These are phyloP conservation scores for Claviceps arundinis DNA, from an alignment of 2,329 filamentous ascomycete species.

Conservation along the genomic window DNA sequence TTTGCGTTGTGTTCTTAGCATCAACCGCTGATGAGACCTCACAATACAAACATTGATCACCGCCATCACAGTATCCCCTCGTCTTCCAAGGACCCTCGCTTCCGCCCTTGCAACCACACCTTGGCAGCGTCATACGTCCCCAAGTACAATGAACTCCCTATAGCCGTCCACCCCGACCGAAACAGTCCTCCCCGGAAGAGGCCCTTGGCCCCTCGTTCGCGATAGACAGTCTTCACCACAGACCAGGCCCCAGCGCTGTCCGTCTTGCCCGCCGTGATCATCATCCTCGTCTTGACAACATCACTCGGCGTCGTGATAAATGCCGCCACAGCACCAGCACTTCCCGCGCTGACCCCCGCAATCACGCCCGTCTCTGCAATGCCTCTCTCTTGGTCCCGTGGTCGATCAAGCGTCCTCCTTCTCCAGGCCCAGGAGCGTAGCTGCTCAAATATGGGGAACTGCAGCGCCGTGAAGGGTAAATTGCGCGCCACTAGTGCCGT, in stretches of 20 bases:
- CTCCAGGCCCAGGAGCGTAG: constrained; percentile 42
- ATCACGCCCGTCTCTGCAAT: constrained; percentile 56
- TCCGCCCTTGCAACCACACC: constrained; percentile 40
- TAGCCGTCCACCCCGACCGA: constrained; percentile 65
- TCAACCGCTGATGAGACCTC: neutral
- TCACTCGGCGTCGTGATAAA: constrained; percentile 80
- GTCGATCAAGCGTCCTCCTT: constrained; percentile 15
- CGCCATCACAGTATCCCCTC: constrained; percentile 13
- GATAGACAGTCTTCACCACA: constrained; percentile 52
- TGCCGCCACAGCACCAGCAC: constrained; percentile 62
- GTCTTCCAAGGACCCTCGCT: constrained; percentile 24
- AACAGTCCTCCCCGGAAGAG: constrained; percentile 66
- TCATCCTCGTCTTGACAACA: constrained; percentile 80
- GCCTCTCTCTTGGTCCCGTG: constrained; percentile 10
- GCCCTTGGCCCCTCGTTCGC: constrained; percentile 55
- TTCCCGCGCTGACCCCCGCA: constrained; percentile 60
- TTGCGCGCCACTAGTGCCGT: constrained; percentile 71
- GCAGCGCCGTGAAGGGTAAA: constrained; percentile 73
- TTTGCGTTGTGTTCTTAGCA: too few species aligned
- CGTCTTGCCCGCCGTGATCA: constrained; percentile 47
- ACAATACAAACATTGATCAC: neutral
- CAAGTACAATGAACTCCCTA: constrained; percentile 74
- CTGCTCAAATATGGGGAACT: constrained; percentile 78
- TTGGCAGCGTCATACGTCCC: constrained; percentile 76
- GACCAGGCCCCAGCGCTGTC: constrained; percentile 29